These are phyloP conservation scores for Talaromyces nanjingensis DNA, from an alignment of 495 filamentous ascomycete species.

Conservation along the genomic window DNA sequence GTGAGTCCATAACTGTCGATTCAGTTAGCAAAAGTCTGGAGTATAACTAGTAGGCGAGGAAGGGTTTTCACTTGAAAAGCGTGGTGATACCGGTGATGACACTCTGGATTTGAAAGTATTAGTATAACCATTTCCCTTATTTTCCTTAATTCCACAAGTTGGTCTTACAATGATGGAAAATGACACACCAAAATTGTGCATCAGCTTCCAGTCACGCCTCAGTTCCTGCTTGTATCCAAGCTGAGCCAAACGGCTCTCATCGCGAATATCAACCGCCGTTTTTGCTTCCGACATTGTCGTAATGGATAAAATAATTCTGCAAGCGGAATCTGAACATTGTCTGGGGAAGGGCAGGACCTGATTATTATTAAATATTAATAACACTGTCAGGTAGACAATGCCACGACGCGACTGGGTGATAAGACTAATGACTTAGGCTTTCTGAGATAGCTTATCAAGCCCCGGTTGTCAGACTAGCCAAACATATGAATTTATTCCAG, in stretches of 20 bases:
- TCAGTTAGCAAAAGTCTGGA: conserved; percentile 24
- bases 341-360: no score
- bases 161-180: conserved; percentile 57
- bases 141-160: background rate
- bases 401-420: no score
- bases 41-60: background rate
- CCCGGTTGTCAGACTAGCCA: no score
- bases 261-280: conserved; percentile 14
- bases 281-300: background rate
- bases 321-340: no score
- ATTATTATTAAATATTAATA: no score
- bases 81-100: conserved; percentile 59
- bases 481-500: no score
- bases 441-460: no score
- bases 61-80: conserved; percentile 6
- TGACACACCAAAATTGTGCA: conserved; percentile 60
- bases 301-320: background rate
- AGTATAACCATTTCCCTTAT: background rate
- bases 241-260: conserved; percentile 50
- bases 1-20: conserved; percentile 39
- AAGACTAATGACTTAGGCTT: no score
- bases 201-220: conserved; percentile 51
- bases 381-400: no score
- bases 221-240: conserved; percentile 59
- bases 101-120: conserved; percentile 29